These are phyloP conservation scores for Ceratocystis lukuohia DNA, from an alignment of 2,329 filamentous ascomycete species.

Conservation along the genomic window DNA sequence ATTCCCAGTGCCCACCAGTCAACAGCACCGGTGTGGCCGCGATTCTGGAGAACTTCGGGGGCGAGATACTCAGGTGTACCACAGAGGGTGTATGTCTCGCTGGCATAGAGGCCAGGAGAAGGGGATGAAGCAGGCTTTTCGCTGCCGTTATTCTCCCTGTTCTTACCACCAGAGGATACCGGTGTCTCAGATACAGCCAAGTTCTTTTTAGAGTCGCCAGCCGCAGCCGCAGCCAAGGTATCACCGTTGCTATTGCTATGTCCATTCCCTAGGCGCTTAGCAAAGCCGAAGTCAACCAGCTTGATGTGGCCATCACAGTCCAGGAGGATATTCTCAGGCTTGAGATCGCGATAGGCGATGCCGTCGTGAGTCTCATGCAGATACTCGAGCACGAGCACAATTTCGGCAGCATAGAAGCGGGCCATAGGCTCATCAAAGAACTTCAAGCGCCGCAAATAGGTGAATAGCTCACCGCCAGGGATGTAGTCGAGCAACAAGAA, in stretches of 20 bases:
- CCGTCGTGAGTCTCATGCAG: constrained; percentile 65
- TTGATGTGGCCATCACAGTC: constrained; percentile 69
- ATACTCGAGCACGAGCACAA: constrained; percentile 68
- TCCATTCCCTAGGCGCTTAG: constrained; percentile 52
- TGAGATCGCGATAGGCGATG: constrained; percentile 68
- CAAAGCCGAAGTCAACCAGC: constrained; percentile 75
- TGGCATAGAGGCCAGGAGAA: constrained; percentile 29
- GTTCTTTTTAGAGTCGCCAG: not conserved
- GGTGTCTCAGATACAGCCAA: not conserved
- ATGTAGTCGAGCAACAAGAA: constrained; percentile 79
- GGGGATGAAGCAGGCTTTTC: not conserved
- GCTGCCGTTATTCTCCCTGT: too few species aligned
- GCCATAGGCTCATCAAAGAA: constrained; percentile 68
- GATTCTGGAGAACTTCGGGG: constrained; percentile 73
- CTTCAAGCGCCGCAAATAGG: constrained; percentile 61
- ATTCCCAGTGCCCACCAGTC: constrained; percentile 85
- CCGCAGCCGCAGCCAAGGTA: not conserved
- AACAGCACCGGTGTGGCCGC: constrained; percentile 61
- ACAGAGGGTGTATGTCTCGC: constrained; percentile 70
- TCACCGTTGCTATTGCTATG: too few species aligned
- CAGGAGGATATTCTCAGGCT: constrained; percentile 70
- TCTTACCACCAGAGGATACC: not conserved
- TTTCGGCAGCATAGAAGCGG: constrained; percentile 73
- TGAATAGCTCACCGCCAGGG: constrained; percentile 74
- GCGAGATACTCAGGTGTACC: constrained; percentile 76